phyloP scores from a whole-genome alignment of 2,329 filamentous ascomycete genomes.

The Penicillium sclerotiorum region DNA sequence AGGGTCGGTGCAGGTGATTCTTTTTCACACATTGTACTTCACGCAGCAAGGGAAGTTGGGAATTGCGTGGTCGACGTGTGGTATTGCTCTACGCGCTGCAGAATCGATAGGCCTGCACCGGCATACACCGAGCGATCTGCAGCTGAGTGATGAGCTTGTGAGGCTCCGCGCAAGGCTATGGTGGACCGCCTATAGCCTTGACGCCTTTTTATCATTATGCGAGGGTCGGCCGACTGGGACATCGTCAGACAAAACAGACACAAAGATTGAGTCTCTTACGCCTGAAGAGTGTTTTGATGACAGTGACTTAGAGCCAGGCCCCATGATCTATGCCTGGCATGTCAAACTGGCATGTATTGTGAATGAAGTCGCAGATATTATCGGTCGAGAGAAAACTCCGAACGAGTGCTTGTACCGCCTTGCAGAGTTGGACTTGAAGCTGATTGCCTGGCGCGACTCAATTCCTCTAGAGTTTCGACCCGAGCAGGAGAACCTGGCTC shows the following conservation, averaged over 20 bases:
- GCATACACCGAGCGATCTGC: not conserved
- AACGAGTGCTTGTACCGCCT: not conserved
- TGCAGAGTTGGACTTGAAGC: not conserved
- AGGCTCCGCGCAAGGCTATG: not conserved
- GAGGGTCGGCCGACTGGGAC: not conserved
- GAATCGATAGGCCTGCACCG: not conserved
- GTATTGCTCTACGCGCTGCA: not conserved
- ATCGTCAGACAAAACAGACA: not conserved
- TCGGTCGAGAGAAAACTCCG: not conserved
- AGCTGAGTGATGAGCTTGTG: not conserved
- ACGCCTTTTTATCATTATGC: not conserved
- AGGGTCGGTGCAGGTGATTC: not conserved
- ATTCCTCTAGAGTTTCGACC: not conserved
- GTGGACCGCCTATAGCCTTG: not conserved
- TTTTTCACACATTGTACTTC: not conserved
- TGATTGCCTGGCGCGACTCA: not conserved
- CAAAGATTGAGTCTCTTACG: not conserved
- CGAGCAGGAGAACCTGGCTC: not conserved
- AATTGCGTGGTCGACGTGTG: not conserved
- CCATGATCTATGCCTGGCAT: not conserved
- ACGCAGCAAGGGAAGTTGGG: not conserved
- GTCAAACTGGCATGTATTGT: not conserved
- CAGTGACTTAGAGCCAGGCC: not conserved
- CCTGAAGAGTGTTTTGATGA: not conserved
- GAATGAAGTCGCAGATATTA: not conserved